Percentiles rank a stretch among this genome's conserved stretches.
phyloP scores from a whole-genome alignment of 495 filamentous ascomycete species.

The Thermochaetoides thermophila region DNA sequence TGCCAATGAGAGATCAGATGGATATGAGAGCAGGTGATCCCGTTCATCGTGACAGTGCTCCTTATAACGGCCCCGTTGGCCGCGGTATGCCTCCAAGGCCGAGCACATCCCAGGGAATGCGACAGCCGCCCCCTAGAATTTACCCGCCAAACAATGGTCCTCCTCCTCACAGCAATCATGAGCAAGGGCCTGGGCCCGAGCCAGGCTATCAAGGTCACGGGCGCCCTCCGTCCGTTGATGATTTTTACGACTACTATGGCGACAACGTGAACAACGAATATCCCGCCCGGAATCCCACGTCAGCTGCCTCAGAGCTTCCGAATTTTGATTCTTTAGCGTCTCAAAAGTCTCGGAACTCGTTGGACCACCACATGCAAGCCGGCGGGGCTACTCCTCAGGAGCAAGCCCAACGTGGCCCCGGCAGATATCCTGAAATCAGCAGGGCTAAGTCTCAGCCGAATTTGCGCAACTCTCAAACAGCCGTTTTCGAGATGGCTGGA shows the following conservation, averaged over 20 bases:
- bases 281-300: slow-evolving; percentile 16
- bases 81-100: slow-evolving; percentile 26
- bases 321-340: slow-evolving; percentile 56
- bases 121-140: slow-evolving; percentile 29
- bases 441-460: slow-evolving; percentile 56
- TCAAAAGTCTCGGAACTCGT: slow-evolving; percentile 30
- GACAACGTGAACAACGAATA: slow-evolving; percentile 21
- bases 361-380: slow-evolving; percentile 29
- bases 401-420: slow-evolving; percentile 27
- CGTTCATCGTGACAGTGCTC: slow-evolving; percentile 21
- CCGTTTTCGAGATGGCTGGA: slow-evolving; percentile 55
- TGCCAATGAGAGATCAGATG: slow-evolving; percentile 31
- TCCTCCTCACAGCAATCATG: slow-evolving; percentile 21
- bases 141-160: slow-evolving; percentile 30
- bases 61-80: slow-evolving; percentile 30
- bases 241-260: slow-evolving; percentile 47
- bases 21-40: slow-evolving; percentile 21
- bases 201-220: slow-evolving; percentile 10
- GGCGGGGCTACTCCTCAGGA: slow-evolving; percentile 9
- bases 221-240: slow-evolving; percentile 27
- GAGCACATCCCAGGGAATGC: slow-evolving; percentile 34
- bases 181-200: too few relatives aligned
- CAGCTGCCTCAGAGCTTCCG: slow-evolving; percentile 45
- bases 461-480: slow-evolving; percentile 42
- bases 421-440: slow-evolving; percentile 29